A percentile compares a stretch with the other conserved stretches of the same genome.
phyloP scores from a whole-genome alignment of 305 asterid species.

The Fraxinus nigra region DNA sequence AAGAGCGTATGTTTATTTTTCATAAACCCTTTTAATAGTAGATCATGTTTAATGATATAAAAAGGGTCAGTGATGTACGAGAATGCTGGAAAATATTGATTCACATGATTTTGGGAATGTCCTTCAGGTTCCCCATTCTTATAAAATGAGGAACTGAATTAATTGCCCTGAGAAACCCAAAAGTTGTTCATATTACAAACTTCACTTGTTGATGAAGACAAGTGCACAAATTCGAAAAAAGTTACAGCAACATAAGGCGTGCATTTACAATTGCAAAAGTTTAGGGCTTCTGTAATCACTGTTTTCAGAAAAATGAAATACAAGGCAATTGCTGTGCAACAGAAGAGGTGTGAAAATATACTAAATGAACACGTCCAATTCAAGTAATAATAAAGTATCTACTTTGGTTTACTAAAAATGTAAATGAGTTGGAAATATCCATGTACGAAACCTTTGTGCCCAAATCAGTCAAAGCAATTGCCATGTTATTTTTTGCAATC shows the following conservation, averaged over 20 bases:
- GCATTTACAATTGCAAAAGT: constrained; percentile 12
- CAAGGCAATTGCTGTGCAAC: background rate
- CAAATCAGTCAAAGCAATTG: constrained; percentile 97
- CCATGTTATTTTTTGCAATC: constrained; percentile 99
- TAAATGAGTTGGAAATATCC: constrained; percentile 1
- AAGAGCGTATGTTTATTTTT: background rate
- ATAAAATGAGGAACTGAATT: constrained; percentile 7
- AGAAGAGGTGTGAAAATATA: background rate
- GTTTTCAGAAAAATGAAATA: constrained; percentile 10
- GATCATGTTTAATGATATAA: background rate
- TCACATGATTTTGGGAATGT: background rate
- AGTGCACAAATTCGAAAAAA: background rate
- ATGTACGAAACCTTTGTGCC: constrained; percentile 86
- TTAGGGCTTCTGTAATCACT: background rate
- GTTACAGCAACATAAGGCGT: constrained; percentile 22
- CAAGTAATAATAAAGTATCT: background rate
- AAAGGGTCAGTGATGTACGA: background rate
- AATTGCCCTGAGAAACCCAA: constrained; percentile 12
- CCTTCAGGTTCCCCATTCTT: constrained; percentile 4
- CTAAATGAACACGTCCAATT: background rate
- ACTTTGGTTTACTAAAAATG: constrained; percentile 6
- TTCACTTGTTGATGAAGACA: background rate
- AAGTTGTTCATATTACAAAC: background rate
- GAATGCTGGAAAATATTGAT: constrained; percentile 1
- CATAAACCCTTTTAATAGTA: background rate